Evolutionary conservation across 208 protist species (phyloP), one percentile per base, ranked within the genome.

Genomic region (Angomonas deanei): DNA sequence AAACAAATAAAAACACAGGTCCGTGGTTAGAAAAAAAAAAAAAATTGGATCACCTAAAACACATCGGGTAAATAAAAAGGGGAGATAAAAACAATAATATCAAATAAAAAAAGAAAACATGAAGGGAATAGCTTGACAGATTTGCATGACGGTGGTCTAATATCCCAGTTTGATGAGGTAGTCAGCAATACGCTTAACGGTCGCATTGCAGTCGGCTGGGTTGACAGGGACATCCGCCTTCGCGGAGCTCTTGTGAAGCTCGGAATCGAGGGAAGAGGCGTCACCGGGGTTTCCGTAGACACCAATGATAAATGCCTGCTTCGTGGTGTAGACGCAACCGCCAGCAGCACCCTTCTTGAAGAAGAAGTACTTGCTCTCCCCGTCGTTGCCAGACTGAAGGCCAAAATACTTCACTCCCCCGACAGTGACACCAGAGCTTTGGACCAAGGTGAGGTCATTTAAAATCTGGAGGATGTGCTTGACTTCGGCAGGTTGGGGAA

Each of bases 331-430:
- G 59, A 94, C 79, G 59, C 85, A 94, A 1, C 85, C 88, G 24
- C 88, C 88, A 42, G 85, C 86, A 2, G 75, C 80, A 50, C 88
- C 88, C 61, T 92, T 92, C 74, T 94, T 94, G 62, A 92, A 92
- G 64, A 92, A 89, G 66, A 94, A 82, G 76, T 84, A 91, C 53
- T 84, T 84, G 71, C 73, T 75, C 52, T 88, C 67, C 2, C 81
- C 88, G 56, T 94, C 88, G 26, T 65, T 52, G 28, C 81, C 88
- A 32, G 75, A 76, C 55, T 88, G 88, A 21, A 94, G 83, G 42
- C 83, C 83, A 46, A 94, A 92, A 65, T 89, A 94, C 73, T 94
- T 94, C 8, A 91, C 82, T 49, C 82, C 82, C 63, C 84, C 79
- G 47, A 94, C 86, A 13, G 66, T 91, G 28, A 94, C 65, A 23